Percentiles rank a stretch among this genome's conserved stretches.
These are phyloP conservation scores for Diaporthe sp. DNA, from an alignment of 2,329 filamentous ascomycete species.

Conservation along the genomic window DNA sequence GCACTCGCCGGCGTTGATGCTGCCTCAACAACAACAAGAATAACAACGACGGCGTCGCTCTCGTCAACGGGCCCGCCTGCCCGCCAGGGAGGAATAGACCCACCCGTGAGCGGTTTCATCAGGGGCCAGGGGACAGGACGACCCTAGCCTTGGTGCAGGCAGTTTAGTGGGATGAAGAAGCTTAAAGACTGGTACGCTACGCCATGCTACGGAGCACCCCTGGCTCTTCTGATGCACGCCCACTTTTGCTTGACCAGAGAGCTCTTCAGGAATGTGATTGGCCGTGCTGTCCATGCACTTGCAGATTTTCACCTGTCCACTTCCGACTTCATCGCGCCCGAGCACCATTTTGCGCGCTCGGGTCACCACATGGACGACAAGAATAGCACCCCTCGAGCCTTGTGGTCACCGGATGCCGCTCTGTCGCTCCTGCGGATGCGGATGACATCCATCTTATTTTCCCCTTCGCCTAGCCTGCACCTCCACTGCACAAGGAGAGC, in stretches of 20 bases:
- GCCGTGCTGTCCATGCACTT: slow-evolving; percentile 39
- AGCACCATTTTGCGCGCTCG: slow-evolving; percentile 19
- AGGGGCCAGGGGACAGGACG: slow-evolving; percentile 27
- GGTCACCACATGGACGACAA: slow-evolving; percentile 20
- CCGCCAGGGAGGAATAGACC: slow-evolving; percentile 18
- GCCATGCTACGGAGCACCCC: slow-evolving; percentile 7
- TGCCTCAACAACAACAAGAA: slow-evolving; percentile 23
- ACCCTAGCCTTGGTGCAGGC: slow-evolving; percentile 25
- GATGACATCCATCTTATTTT: slow-evolving; percentile 19
- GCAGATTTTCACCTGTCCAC: slow-evolving; percentile 27
- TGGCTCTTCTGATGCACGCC: slow-evolving; percentile 18
- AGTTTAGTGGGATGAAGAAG: slow-evolving; percentile 29
- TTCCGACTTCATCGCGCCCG: slow-evolving; percentile 38
- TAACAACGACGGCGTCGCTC: slow-evolving; percentile 17
- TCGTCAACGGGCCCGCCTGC: slow-evolving; percentile 10
- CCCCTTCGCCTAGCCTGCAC: slow-evolving; percentile 18
- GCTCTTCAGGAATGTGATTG: slow-evolving; percentile 46
- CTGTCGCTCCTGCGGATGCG: slow-evolving; percentile 17
- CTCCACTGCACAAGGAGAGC: slow-evolving; percentile 9
- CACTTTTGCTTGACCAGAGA: slow-evolving; percentile 32
- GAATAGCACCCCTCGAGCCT: slow-evolving; percentile 33
- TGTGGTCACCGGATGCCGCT: slow-evolving; percentile 17
- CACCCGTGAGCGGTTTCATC: slow-evolving; percentile 41
- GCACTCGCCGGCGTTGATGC: neutral
- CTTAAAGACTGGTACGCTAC: slow-evolving; percentile 33